These are phyloP conservation scores for Fusarium sp. DNA, from an alignment of 2,329 filamentous ascomycete species.

Conservation along the genomic window DNA sequence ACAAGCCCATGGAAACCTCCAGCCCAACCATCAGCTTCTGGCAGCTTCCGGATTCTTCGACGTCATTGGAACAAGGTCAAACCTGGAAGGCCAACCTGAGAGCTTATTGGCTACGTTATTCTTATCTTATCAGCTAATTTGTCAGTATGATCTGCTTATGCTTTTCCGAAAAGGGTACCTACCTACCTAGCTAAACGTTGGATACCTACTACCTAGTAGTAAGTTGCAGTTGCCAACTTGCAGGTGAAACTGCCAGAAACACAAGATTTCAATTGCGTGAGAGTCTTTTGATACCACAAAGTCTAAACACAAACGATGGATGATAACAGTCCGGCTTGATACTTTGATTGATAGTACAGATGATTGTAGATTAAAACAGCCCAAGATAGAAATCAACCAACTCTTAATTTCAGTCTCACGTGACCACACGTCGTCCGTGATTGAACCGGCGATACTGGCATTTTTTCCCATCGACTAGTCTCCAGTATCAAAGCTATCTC, in stretches of 20 bases:
- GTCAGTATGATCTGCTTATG: background rate
- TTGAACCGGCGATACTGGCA: conserved; percentile 26
- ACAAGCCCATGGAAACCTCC: conserved; percentile 42
- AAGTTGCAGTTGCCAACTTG: background rate
- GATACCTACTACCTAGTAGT: too few relatives aligned
- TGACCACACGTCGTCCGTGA: conserved; percentile 33
- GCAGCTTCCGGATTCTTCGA: conserved; percentile 47
- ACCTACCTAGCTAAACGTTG: background rate
- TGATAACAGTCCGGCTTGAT: background rate
- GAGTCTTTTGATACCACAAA: background rate
- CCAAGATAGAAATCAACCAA: background rate
- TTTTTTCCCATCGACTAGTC: conserved; percentile 30
- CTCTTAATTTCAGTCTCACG: conserved; percentile 11
- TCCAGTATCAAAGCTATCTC: conserved; percentile 31
- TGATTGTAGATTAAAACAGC: background rate
- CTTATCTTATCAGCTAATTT: conserved; percentile 37
- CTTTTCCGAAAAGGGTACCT: background rate
- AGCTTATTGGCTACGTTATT: conserved; percentile 27
- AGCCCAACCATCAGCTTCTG: conserved; percentile 39
- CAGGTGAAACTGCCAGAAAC: background rate
- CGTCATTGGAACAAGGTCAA: conserved; percentile 46
- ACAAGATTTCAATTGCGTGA: background rate
- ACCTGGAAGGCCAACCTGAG: background rate
- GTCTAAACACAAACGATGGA: background rate
- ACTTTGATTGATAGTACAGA: background rate